Conservation (phyloP, 1,284 basidiomycete species). For the Omphalotus olearius region DNA sequence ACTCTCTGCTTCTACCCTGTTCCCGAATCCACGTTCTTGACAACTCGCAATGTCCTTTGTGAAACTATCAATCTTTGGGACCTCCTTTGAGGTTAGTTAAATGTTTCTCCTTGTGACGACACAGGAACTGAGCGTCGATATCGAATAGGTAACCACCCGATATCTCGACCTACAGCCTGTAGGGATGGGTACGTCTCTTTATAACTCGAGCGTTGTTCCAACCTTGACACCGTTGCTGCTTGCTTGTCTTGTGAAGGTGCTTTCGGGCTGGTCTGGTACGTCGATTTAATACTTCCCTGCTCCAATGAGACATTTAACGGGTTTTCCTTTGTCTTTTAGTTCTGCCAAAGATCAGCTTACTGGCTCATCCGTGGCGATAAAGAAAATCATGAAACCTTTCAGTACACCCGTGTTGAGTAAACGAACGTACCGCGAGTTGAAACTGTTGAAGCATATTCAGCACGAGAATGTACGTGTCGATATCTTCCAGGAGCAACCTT, state of each 20-base stretch:
- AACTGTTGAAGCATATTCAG: slow-evolving; percentile 97
- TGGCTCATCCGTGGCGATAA: slow-evolving; percentile 92
- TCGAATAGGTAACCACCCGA: slow-evolving; percentile 86
- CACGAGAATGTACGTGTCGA: slow-evolving; percentile 83
- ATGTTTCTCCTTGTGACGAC: slow-evolving; percentile 10
- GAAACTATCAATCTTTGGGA: slow-evolving; percentile 98
- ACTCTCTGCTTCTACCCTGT: no score
- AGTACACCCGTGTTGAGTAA: slow-evolving; percentile 98
- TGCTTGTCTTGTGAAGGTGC: slow-evolving; percentile 51
- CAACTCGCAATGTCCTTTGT: slow-evolving; percentile 76
- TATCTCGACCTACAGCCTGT: slow-evolving; percentile 99
- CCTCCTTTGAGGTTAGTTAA: slow-evolving; percentile 77
- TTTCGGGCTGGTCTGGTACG: slow-evolving; percentile 93
- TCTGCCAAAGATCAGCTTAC: slow-evolving; percentile 98
- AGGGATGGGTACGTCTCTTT: slow-evolving; percentile 81
- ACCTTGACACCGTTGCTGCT: background rate
- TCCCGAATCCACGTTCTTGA: slow-evolving; percentile 5
- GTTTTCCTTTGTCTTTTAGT: slow-evolving; percentile 25
- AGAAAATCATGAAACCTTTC: slow-evolving; percentile 99
- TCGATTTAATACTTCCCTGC: slow-evolving; percentile 10
- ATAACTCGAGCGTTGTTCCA: slow-evolving; percentile 15
- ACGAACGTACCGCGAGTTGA: slow-evolving; percentile 97
- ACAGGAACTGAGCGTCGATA: slow-evolving; percentile 23
- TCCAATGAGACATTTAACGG: background rate
- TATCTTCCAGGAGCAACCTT: slow-evolving; percentile 3